Conservation (phyloP, 805 yeast genomes). For the Kazachstania martiniae region DNA sequence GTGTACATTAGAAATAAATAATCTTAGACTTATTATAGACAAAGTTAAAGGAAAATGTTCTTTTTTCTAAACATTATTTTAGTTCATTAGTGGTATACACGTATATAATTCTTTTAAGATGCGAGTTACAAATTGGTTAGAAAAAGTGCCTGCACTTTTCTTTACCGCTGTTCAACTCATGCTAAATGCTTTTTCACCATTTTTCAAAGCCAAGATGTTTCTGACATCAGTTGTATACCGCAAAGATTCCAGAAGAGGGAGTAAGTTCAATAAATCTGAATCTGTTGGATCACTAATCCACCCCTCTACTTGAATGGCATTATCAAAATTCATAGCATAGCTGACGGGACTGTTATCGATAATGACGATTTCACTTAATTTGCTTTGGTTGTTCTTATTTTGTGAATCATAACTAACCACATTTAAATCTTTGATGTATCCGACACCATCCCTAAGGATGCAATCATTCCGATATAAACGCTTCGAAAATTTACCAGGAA, state of each 20-base stretch:
- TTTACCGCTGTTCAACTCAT: too few relatives aligned
- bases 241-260: conserved; percentile 54
- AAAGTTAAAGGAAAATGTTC: too few relatives aligned
- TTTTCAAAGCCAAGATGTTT: conserved; percentile 58
- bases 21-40: too few relatives aligned
- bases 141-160: too few relatives aligned
- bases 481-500: conserved; percentile 42
- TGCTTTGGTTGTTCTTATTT: conserved; percentile 11
- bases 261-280: conserved; percentile 62
- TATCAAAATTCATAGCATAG: conserved; percentile 71
- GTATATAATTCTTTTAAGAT: too few relatives aligned
- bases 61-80: too few relatives aligned
- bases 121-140: too few relatives aligned
- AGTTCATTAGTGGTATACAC: too few relatives aligned
- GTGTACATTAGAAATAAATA: too few relatives aligned
- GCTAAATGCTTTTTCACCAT: conserved; percentile 35
- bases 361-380: conserved; percentile 48
- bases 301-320: conserved; percentile 90
- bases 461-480: conserved; percentile 77
- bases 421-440: conserved; percentile 69
- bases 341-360: conserved; percentile 91
- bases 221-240: conserved; percentile 80
- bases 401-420: conserved; percentile 3
- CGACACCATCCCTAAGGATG: conserved; percentile 63
- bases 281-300: conserved; percentile 98